These are phyloP conservation scores for Senecio squalidus DNA, from an alignment of 140 eudicot genomes.

Conservation along the genomic window DNA sequence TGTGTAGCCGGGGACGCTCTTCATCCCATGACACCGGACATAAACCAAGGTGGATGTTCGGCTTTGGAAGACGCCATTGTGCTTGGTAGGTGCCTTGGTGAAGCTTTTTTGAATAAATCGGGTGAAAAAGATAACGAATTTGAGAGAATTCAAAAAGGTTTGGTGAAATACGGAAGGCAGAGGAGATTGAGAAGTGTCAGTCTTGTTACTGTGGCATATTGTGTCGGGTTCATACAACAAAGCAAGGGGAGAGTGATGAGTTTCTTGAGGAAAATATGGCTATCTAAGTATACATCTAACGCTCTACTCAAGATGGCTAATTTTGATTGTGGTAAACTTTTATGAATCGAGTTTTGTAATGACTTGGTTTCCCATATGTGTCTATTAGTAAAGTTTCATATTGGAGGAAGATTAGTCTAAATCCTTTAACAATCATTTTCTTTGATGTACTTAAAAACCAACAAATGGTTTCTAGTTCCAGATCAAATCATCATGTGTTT, in stretches of 20 bases:
- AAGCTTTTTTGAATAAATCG: constrained; percentile 38
- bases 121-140: constrained; percentile 33
- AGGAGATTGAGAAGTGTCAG: constrained; percentile 76
- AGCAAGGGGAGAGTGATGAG: constrained; percentile 42
- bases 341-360: no score
- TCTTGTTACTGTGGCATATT: constrained; percentile 44
- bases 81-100: constrained; percentile 68
- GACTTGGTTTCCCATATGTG: no score
- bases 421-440: neutral
- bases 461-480: neutral
- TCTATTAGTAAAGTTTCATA: neutral
- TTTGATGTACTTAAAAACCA: neutral
- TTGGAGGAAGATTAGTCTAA: neutral
- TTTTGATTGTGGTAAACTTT: constrained; percentile 66
- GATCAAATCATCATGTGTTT: neutral
- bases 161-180: constrained; percentile 48
- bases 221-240: constrained; percentile 58
- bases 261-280: constrained; percentile 53
- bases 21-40: constrained; percentile 96
- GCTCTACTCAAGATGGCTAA: constrained; percentile 39
- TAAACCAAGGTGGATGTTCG: constrained; percentile 87
- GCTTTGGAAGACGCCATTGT: constrained; percentile 65
- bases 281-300: constrained; percentile 33
- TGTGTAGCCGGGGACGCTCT: constrained; percentile 91
- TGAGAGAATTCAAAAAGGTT: constrained; percentile 39